phyloP scores from a whole-genome alignment of 768 basidiomycete species.

The Suillus decipiens region DNA sequence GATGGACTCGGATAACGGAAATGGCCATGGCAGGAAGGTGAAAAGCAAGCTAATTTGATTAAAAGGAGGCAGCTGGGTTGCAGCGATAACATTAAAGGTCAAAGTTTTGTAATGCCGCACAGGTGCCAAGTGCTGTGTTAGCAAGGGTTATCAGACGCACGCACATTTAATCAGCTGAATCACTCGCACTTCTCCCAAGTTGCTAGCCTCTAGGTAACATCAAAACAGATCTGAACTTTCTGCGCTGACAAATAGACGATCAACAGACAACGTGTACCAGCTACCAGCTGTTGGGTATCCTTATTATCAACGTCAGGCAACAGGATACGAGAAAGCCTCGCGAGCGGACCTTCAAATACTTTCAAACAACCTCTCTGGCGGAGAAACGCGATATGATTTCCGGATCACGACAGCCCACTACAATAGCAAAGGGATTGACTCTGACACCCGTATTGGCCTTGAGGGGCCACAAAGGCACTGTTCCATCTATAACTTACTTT shows the following conservation, averaged over 20 bases:
- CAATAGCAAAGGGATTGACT: not conserved
- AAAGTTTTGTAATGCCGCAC: too few relatives aligned
- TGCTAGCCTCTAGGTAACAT: not conserved
- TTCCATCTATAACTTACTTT: not conserved
- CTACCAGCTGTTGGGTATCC: not conserved
- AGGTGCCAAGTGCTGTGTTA: not conserved
- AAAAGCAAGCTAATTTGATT: not conserved
- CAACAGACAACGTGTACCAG: not conserved
- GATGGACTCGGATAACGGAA: not conserved
- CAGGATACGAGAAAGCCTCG: not conserved
- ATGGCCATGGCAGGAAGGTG: not conserved
- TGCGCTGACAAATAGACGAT: not conserved
- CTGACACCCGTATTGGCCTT: not conserved
- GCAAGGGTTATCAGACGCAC: not conserved
- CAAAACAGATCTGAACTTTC: not conserved
- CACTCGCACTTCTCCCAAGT: not conserved
- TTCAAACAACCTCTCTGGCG: not conserved
- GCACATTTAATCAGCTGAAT: not conserved
- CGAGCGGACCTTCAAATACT: not conserved
- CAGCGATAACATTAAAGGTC: not conserved
- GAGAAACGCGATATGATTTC: not conserved
- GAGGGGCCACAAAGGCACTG: not conserved
- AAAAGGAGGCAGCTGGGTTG: not conserved
- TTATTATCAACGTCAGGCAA: not conserved
- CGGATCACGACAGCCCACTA: too few relatives aligned